Evolutionary conservation across 345 rosid species (phyloP).

Genomic region (Brassica rapa): DNA sequence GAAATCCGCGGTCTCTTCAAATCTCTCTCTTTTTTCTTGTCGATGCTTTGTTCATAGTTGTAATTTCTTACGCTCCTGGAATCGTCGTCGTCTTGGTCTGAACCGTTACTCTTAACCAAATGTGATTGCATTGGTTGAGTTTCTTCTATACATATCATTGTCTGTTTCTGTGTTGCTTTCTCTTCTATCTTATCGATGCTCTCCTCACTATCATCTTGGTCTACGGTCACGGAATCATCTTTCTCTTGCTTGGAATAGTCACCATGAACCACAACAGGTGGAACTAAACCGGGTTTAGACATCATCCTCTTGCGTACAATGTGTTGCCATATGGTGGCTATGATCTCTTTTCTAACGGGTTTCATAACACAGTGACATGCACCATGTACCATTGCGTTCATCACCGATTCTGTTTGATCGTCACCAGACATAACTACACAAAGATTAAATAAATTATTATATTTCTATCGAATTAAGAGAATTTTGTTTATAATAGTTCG

Average conservation of each 20-base stretch:
- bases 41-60: neutral
- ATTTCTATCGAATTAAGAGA: neutral
- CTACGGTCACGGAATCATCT: neutral
- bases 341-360: slow-evolving; percentile 2
- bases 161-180: neutral
- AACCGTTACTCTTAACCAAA: neutral
- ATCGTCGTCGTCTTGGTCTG: neutral
- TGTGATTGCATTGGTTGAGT: neutral
- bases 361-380: slow-evolving; percentile 28
- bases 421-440: slow-evolving; percentile 35
- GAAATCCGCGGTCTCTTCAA: neutral
- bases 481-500: neutral
- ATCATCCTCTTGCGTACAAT: slow-evolving; percentile 23
- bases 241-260: neutral
- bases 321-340: slow-evolving; percentile 36
- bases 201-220: neutral
- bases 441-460: neutral
- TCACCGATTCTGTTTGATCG: neutral
- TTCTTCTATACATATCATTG: neutral
- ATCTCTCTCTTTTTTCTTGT: neutral
- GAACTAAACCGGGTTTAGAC: neutral
- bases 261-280: neutral
- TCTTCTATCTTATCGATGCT: neutral
- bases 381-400: slow-evolving; percentile 22
- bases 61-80: neutral